Evolutionary conservation across 495 filamentous ascomycete genomes (phyloP).

Genomic region (Alectoria sarmentosa): DNA sequence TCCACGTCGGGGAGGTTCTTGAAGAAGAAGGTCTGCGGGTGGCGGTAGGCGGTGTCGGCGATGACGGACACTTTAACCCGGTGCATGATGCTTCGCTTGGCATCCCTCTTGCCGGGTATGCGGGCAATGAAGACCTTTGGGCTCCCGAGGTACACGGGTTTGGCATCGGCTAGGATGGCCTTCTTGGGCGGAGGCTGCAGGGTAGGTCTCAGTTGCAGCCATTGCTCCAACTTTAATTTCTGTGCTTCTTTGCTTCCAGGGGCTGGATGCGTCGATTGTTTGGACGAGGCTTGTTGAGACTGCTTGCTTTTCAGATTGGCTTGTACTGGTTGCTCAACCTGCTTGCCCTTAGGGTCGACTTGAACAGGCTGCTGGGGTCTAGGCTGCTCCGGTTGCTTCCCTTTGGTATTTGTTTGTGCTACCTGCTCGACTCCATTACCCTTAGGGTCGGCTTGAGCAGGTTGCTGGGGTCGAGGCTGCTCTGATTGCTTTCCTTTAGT

Average conservation of each 20-base stretch:
- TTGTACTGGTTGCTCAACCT: no score
- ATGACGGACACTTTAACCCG: background rate
- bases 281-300: no score
- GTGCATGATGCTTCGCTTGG: background rate
- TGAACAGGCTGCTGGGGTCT: background rate
- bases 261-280: no score
- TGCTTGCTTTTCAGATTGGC: no score
- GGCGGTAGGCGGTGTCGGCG: background rate
- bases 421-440: background rate
- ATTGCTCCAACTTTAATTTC: no score
- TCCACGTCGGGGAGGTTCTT: background rate
- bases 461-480: background rate
- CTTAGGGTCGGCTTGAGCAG: background rate
- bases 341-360: background rate
- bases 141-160: background rate
- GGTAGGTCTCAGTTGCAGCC: no score
- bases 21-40: background rate
- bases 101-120: background rate
- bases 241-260: no score
- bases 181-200: no score
- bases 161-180: background rate
- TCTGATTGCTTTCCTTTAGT: background rate
- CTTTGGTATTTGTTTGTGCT: background rate
- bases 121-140: background rate
- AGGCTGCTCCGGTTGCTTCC: background rate